Base-by-base conservation (phyloP, 2,329 filamentous ascomycete genomes). In the Verticillium nubilum region DNA sequence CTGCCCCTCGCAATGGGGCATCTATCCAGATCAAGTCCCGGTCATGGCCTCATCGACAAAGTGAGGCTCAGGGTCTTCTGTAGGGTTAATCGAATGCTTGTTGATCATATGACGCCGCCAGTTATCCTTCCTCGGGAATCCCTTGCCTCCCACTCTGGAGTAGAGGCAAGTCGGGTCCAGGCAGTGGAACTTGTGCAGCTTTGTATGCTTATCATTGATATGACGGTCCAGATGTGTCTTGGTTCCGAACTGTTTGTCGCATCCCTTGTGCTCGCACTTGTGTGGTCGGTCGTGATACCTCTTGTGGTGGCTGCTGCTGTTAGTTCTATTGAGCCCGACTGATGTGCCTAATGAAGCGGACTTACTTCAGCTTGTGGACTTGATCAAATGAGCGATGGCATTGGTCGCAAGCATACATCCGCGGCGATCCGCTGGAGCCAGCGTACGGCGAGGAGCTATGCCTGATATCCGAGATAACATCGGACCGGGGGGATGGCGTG, bases 21-120 rank as follows among this genome's bases (percentile, higher is more conserved):
- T 50, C 42, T 50, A 50, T 50, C 37, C 5, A 50, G 19, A 50
- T 52, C 19, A 52, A 4, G 58, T 61, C 42, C 61, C 62, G 28
- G 57, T 56, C 62, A 64, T 64, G 19, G 47, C 50, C 35, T 64
- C 61, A 28, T 67, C 65, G 47, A 64, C 60, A 47, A 66, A 52
- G 26, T 66, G 62, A n/a, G 64, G 62, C 58, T 67, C 65, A 1
- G 64, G 58, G 4, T 64, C 61, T 5, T 62, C 57, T 13, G 60
- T 58, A 5, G 63, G 64, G 47, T 56, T 65, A 61, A 78, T 69
- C 35, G 77, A 70, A 64, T 86, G 84, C 64, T 85, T 86, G 68
- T 85, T 86, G 35, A 78, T 74, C 82, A 86, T 86, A 67, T 86
- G 84, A 59, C 84, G 73, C 65, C 83, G 80, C 83, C 83, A 86